Evolutionary conservation across 805 yeast genomes (phyloP).

Genomic region (Yarrowia hollandica): DNA sequence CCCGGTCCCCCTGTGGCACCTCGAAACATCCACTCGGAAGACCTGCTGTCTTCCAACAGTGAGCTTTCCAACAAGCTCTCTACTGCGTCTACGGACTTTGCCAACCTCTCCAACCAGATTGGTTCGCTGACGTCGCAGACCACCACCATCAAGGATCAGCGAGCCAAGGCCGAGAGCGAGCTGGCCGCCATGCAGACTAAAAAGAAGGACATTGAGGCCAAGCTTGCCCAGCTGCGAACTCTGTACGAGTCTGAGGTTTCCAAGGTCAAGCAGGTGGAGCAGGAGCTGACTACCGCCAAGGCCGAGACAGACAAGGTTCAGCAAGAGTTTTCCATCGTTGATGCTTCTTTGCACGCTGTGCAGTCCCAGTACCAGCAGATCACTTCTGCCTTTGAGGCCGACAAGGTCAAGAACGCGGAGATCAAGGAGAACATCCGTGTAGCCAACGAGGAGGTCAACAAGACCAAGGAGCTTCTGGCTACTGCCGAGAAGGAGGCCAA

Average conservation of each 20-base stretch:
- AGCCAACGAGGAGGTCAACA: slow-evolving; percentile 65
- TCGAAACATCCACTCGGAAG: slow-evolving; percentile 37
- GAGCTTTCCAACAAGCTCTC: slow-evolving; percentile 69
- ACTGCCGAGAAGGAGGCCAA: slow-evolving; percentile 54
- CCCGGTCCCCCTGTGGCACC: slow-evolving; percentile 35
- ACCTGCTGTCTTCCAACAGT: slow-evolving; percentile 51
- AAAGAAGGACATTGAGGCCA: slow-evolving; percentile 71
- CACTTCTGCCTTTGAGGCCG: slow-evolving; percentile 59
- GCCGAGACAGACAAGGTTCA: slow-evolving; percentile 68
- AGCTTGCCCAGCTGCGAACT: slow-evolving; percentile 62
- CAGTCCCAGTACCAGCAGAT: slow-evolving; percentile 63
- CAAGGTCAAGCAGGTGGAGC: slow-evolving; percentile 72
- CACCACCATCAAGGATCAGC: slow-evolving; percentile 64
- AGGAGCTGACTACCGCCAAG: slow-evolving; percentile 56
- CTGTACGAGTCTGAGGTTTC: slow-evolving; percentile 77
- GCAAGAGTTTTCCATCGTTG: slow-evolving; percentile 71
- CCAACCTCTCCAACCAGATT: slow-evolving; percentile 82
- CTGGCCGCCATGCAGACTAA: slow-evolving; percentile 63
- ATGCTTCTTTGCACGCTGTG: slow-evolving; percentile 72
- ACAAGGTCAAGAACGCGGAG: slow-evolving; percentile 65
- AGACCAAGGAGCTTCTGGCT: slow-evolving; percentile 57
- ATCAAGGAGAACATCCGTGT: slow-evolving; percentile 68
- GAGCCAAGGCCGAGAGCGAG: slow-evolving; percentile 74
- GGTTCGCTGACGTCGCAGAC: slow-evolving; percentile 77
- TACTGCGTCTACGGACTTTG: slow-evolving; percentile 79